Base-by-base conservation (phyloP, 2,329 filamentous ascomycete genomes). In the Fusarium sp. region DNA sequence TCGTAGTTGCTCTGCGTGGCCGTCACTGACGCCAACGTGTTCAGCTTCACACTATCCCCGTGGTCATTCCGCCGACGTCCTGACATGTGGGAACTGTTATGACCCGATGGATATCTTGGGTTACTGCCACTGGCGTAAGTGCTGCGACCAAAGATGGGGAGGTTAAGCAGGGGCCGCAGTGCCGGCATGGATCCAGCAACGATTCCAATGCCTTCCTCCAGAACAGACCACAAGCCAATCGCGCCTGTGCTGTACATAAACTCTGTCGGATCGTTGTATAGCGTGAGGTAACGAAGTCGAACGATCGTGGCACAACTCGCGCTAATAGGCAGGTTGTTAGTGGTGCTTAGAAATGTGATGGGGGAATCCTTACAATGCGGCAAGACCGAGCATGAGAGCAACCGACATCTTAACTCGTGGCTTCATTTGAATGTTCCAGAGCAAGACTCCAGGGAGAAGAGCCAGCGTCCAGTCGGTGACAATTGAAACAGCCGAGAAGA, bases 361-460 rank as follows among this genome's bases (percentile, higher is more conserved):
- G 5, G 2, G 8, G 11, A 32, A 9, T 50, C 50, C 77, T 71
- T 35, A 77, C 77, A 78, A 71, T 20, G 67, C 73, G 6, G 69
- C 77, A 8, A 79, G 60, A 2, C 76, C 67, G 37, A 79, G 68
- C 45, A 79, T 69, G 0, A 78, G 30, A 10, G 41, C 66, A 0
- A 78, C 76, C 1, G 75, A 72, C 4, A 78, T 20, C 50, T 79
- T 79, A 14, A 79, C 67, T 9, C 64, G 68, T 0, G 62, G 61
- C 34, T 74, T 76, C 77, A 81, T 77, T 56, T 80, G 76, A 3
- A 81, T 50, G 3, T 78, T 76, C 63, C 78, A 78, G 0, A 81
- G 62, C 30, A 81, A 39, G 2, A 81, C 72, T 0, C 71, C 64
- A 0, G 80, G 79, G 6, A 81, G 65, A 6, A 77, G 69, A 1